These are phyloP conservation scores for Porogramme epimiltina DNA, from an alignment of 1,284 basidiomycete genomes.

Conservation along the genomic window DNA sequence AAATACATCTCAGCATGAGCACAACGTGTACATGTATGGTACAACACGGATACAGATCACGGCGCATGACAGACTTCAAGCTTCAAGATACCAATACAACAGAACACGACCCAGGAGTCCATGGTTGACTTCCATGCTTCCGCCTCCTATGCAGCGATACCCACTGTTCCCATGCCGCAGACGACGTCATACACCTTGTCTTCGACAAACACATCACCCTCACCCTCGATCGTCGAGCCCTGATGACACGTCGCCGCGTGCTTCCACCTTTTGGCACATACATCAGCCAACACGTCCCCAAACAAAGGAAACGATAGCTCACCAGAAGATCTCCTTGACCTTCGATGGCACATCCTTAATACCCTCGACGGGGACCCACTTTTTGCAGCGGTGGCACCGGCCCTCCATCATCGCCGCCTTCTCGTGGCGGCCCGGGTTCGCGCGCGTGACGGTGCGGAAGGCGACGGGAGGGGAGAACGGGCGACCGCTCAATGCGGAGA, in stretches of 20 bases:
- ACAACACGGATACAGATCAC: background rate
- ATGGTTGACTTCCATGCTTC: too few species aligned
- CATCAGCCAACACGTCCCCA: background rate
- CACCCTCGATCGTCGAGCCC: slow-evolving; percentile 53
- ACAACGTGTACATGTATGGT: slow-evolving; percentile 5
- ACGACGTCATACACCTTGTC: slow-evolving; percentile 34
- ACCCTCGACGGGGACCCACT: slow-evolving; percentile 73
- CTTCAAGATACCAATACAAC: too few species aligned
- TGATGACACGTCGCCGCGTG: slow-evolving; percentile 75
- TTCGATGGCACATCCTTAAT: slow-evolving; percentile 71
- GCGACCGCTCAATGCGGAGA: slow-evolving; percentile 57
- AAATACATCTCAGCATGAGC: slow-evolving; percentile 7
- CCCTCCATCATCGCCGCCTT: slow-evolving; percentile 63
- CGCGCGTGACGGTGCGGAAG: slow-evolving; percentile 53
- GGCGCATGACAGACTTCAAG: background rate
- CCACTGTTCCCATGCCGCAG: too few species aligned
- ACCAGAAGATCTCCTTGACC: slow-evolving; percentile 79
- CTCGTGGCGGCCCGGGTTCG: slow-evolving; percentile 56
- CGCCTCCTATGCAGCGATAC: too few species aligned
- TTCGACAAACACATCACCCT: slow-evolving; percentile 51
- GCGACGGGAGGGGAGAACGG: slow-evolving; percentile 77
- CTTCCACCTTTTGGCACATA: slow-evolving; percentile 67
- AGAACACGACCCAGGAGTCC: too few species aligned
- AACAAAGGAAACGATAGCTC: slow-evolving; percentile 21
- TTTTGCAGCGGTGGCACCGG: slow-evolving; percentile 72